phyloP scores from a whole-genome alignment of 2,329 filamentous ascomycete species.

The Botrytis hyacinthi region DNA sequence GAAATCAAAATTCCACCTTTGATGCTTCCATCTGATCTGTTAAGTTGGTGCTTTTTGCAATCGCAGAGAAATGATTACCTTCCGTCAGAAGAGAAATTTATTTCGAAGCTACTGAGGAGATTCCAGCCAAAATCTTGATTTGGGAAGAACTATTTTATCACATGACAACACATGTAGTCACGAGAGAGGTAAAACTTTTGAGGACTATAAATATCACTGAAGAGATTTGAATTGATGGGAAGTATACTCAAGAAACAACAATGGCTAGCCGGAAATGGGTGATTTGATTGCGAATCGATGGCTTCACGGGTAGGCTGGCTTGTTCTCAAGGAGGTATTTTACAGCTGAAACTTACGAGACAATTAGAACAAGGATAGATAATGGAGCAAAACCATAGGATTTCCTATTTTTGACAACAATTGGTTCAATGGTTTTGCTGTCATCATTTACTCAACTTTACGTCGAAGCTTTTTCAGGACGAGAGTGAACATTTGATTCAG shows the following conservation, averaged over 20 bases:
- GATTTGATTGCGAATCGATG: too few relatives aligned
- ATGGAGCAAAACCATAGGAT: rapidly evolving
- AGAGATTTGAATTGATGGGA: rapidly evolving
- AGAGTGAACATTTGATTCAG: neutral
- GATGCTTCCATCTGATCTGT: neutral
- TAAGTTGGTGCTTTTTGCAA: rapidly evolving
- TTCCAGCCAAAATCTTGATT: too few relatives aligned
- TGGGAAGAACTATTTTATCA: neutral
- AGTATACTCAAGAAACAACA: too few relatives aligned
- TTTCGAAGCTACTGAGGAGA: rapidly evolving
- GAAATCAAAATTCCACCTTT: neutral
- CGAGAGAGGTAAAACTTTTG: too few relatives aligned
- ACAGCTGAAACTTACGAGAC: neutral
- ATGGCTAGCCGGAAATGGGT: too few relatives aligned
- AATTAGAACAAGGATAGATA: too few relatives aligned
- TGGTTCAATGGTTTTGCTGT: rapidly evolving
- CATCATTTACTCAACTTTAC: neutral
- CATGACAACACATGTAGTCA: neutral
- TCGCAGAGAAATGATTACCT: rapidly evolving
- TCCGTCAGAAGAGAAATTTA: neutral
- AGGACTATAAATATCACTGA: too few relatives aligned
- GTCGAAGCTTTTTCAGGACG: neutral
- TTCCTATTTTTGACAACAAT: neutral
- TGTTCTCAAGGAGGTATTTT: neutral
- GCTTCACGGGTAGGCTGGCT: neutral